Percentiles rank a stretch among this genome's conserved stretches.
Evolutionary conservation across 2,329 filamentous ascomycete genomes (phyloP).

Genomic region (Fusarium citri): DNA sequence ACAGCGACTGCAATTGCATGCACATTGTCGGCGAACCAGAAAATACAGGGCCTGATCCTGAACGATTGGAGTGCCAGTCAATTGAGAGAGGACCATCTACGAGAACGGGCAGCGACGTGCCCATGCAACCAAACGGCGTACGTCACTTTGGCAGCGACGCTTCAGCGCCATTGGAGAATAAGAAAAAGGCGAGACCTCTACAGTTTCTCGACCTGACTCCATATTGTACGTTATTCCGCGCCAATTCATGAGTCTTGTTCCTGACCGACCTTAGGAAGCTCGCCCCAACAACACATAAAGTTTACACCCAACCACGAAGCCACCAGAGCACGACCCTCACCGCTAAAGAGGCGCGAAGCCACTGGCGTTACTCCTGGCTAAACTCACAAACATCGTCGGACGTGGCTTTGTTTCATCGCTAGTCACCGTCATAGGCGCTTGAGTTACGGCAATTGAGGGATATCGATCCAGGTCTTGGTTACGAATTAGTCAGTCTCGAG

Average conservation of each 20-base stretch:
- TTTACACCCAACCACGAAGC: not conserved
- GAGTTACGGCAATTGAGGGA: not conserved
- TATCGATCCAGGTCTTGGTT: not conserved
- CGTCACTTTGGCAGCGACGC: not conserved
- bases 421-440: slow-evolving; percentile 7
- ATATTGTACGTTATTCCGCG: slow-evolving; percentile 1
- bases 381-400: not conserved
- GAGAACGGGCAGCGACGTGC: slow-evolving; percentile 7
- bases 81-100: slow-evolving; percentile 1
- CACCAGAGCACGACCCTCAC: slow-evolving; percentile 3
- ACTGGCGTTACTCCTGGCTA: not conserved
- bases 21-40: slow-evolving; percentile 21
- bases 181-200: slow-evolving; percentile 6
- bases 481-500: not conserved
- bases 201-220: slow-evolving; percentile 17
- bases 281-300: not conserved
- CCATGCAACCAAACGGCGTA: slow-evolving; percentile 11
- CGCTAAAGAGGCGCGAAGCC: not conserved
- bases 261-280: not conserved
- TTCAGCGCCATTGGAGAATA: not conserved
- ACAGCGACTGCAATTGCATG: slow-evolving; percentile 35
- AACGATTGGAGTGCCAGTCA: slow-evolving; percentile 11
- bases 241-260: not conserved
- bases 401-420: not conserved
- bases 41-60: not conserved